A percentile compares a stretch with the other conserved stretches of the same genome.
Evolutionary conservation across 495 filamentous ascomycete species (phyloP).

Genomic region (Bacidia gigantensis): DNA sequence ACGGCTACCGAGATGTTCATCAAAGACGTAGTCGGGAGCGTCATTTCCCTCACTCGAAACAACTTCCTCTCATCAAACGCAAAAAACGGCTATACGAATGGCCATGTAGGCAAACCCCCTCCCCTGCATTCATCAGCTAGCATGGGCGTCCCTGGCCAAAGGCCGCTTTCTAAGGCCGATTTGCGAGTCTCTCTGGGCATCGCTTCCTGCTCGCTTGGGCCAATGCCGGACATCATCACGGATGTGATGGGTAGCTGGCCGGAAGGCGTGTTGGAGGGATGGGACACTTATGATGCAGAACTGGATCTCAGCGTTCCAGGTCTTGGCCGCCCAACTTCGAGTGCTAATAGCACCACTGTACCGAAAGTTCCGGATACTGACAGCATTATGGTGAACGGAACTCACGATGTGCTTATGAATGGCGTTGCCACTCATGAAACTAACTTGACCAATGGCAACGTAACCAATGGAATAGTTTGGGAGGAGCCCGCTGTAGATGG

Average conservation of each 20-base stretch:
- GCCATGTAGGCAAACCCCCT: conserved; percentile 48
- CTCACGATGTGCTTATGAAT: conserved; percentile 14
- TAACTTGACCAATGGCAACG: conserved; percentile 18
- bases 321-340: conserved; percentile 34
- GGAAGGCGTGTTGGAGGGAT: conserved; percentile 60
- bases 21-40: conserved; percentile 68
- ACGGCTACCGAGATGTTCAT: conserved; percentile 84
- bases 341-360: not conserved
- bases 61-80: conserved; percentile 59
- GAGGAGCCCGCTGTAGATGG: conserved; percentile 53
- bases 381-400: not conserved
- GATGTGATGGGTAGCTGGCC: conserved; percentile 58
- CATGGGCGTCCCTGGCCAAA: conserved; percentile 28
- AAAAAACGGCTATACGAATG: conserved; percentile 58
- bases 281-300: conserved; percentile 14
- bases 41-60: conserved; percentile 66
- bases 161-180: conserved; percentile 64
- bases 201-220: conserved; percentile 49
- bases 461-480: conserved; percentile 29
- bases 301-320: not conserved
- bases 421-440: conserved; percentile 16
- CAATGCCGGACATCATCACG: conserved; percentile 61
- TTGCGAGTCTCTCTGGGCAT: conserved; percentile 61
- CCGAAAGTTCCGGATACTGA: not conserved
- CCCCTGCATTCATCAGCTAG: conserved; percentile 63